Conservation (phyloP, 805 yeast species). For the Kluyveromyces wickerhamii region DNA sequence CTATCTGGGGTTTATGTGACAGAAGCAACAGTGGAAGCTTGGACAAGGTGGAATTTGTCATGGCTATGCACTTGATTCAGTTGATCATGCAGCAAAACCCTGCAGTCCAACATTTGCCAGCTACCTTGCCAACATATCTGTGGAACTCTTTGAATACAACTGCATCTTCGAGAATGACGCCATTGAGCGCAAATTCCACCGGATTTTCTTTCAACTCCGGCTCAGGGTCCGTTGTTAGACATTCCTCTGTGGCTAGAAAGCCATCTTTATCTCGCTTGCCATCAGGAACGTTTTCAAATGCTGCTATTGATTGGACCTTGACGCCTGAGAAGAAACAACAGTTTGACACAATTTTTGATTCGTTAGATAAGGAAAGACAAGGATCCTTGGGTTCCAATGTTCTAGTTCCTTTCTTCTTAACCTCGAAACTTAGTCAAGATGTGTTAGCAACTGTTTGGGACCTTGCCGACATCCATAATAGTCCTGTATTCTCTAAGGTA, state of each 20-base stretch:
- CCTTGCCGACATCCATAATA: conserved; percentile 78
- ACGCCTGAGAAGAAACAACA: conserved; percentile 64
- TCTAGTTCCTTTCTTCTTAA: conserved; percentile 81
- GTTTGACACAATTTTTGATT: conserved; percentile 71
- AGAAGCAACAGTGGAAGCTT: conserved; percentile 65
- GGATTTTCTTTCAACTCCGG: conserved; percentile 17
- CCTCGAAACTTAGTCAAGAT: conserved; percentile 80
- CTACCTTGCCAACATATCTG: conserved; percentile 34
- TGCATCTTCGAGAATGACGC: conserved; percentile 17
- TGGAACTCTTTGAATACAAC: conserved; percentile 31
- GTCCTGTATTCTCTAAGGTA: conserved; percentile 67
- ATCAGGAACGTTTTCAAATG: conserved; percentile 29
- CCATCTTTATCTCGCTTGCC: conserved; percentile 28
- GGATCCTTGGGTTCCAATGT: conserved; percentile 69
- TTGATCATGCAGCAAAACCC: conserved; percentile 53
- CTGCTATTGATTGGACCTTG: conserved; percentile 55
- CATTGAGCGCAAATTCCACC: conserved; percentile 22
- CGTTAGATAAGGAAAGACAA: conserved; percentile 55
- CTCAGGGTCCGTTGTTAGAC: conserved; percentile 7
- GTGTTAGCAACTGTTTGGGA: conserved; percentile 91
- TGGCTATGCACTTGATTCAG: conserved; percentile 95
- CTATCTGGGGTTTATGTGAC: conserved; percentile 86
- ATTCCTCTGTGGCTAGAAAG: conserved; percentile 26
- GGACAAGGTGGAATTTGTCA: conserved; percentile 65
- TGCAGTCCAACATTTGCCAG: conserved; percentile 50